phyloP scores from a whole-genome alignment of 1,139 yeast species.

The Lodderomyces oxycetoniae region DNA sequence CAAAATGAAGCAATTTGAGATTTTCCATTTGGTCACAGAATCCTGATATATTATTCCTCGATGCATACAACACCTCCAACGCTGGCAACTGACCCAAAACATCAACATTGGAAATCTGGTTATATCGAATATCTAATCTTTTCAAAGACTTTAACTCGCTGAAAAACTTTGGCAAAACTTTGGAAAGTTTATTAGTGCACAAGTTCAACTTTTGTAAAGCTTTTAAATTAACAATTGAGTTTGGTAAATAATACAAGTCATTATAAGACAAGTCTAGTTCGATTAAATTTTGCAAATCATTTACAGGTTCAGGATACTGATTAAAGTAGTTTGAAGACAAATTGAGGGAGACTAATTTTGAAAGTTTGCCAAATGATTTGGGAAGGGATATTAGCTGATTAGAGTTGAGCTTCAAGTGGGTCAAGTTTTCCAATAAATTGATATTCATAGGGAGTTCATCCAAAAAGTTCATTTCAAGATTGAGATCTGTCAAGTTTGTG shows the following conservation, averaged over 20 bases:
- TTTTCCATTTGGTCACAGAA: slow-evolving; percentile 60
- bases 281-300: slow-evolving; percentile 52
- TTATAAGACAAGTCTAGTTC: slow-evolving; percentile 84
- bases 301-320: slow-evolving; percentile 65
- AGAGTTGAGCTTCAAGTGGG: slow-evolving; percentile 59
- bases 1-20: slow-evolving; percentile 49
- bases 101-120: slow-evolving; percentile 61
- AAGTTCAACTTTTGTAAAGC: slow-evolving; percentile 66
- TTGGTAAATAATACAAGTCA: slow-evolving; percentile 57
- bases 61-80: slow-evolving; percentile 67
- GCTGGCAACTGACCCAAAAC: slow-evolving; percentile 60
- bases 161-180: slow-evolving; percentile 52
- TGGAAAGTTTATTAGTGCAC: slow-evolving; percentile 67
- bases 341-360: slow-evolving; percentile 57
- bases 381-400: slow-evolving; percentile 72
- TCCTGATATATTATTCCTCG: slow-evolving; percentile 73
- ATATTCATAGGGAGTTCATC: slow-evolving; percentile 57
- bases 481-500: slow-evolving; percentile 60
- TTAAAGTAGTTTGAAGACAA: slow-evolving; percentile 77
- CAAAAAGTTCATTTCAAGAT: slow-evolving; percentile 74
- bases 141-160: slow-evolving; percentile 52
- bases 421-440: slow-evolving; percentile 49
- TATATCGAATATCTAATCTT: slow-evolving; percentile 75
- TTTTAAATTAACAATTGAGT: slow-evolving; percentile 52
- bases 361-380: slow-evolving; percentile 50